Evolutionary conservation across 352 stramenopile genomes (phyloP).

Genomic region (Globisporangium nodosum): DNA sequence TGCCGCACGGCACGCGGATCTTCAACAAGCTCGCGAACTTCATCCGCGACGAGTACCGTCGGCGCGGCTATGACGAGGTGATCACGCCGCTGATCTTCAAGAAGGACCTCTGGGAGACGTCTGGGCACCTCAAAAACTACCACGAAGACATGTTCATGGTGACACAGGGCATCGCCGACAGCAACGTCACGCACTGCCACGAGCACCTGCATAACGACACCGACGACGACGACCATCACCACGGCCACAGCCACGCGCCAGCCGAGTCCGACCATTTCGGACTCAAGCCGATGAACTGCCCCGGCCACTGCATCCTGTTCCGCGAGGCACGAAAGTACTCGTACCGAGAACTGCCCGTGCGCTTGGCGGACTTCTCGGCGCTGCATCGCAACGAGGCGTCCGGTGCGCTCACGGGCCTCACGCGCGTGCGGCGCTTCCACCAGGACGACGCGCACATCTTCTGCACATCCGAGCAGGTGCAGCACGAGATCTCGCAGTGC

Average conservation of each 20-base stretch:
- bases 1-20: constrained; percentile 96
- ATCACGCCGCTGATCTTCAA: constrained; percentile 98
- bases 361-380: constrained; percentile 94
- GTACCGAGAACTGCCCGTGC: constrained; percentile 94
- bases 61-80: constrained; percentile 93
- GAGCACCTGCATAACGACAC: constrained; percentile 21
- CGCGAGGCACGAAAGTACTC: constrained; percentile 92
- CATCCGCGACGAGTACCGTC: constrained; percentile 81
- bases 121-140: constrained; percentile 97
- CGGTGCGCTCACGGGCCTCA: constrained; percentile 94
- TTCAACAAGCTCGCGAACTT: constrained; percentile 96
- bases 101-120: constrained; percentile 97
- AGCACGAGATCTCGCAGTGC: constrained; percentile 93
- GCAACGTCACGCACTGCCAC: constrained; percentile 13
- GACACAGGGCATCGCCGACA: constrained; percentile 49
- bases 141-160: constrained; percentile 95
- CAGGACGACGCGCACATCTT: constrained; percentile 99
- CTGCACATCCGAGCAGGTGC: constrained; percentile 93
- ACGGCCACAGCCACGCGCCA: constrained; percentile 18
- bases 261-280: constrained; percentile 91
- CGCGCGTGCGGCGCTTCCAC: constrained; percentile 96
- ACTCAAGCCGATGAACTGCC: constrained; percentile 99
- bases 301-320: constrained; percentile 97
- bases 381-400: constrained; percentile 95
- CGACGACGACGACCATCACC: constrained; percentile 15